Evolutionary conservation across 805 yeast genomes (phyloP).

Genomic region (Saturnispora serradocipensis): DNA sequence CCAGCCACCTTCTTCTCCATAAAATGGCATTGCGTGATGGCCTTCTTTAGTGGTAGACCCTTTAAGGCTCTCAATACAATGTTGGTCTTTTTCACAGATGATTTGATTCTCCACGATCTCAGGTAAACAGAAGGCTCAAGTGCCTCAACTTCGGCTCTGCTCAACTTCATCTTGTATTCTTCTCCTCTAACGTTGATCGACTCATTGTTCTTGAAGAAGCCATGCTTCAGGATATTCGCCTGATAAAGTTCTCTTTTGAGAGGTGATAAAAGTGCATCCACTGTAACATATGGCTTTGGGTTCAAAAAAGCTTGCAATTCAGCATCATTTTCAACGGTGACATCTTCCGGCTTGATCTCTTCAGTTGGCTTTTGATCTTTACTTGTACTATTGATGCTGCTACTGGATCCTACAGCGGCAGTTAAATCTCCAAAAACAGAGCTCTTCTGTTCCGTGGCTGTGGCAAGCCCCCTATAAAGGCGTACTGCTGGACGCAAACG

Average conservation of each 20-base stretch:
- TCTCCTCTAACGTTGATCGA: constrained; percentile 37
- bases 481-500: not conserved
- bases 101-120: constrained; percentile 71
- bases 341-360: constrained; percentile 13
- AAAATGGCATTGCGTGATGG: constrained; percentile 90
- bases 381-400: not conserved
- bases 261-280: constrained; percentile 53
- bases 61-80: constrained; percentile 68
- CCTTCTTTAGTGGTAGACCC: constrained; percentile 60
- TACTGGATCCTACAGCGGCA: constrained; percentile 10
- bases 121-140: constrained; percentile 85
- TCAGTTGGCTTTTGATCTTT: constrained; percentile 6
- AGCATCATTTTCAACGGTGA: constrained; percentile 25
- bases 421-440: constrained; percentile 25
- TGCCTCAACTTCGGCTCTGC: constrained; percentile 58
- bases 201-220: constrained; percentile 60
- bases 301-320: constrained; percentile 42
- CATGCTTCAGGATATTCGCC: constrained; percentile 49
- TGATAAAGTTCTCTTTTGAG: constrained; percentile 58
- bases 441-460: constrained; percentile 11
- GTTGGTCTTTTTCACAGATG: constrained; percentile 85
- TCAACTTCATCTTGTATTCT: constrained; percentile 39
- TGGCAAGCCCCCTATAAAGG: not conserved
- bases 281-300: constrained; percentile 45
- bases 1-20: constrained; percentile 68